phyloP scores from a whole-genome alignment of 169 alveolate genomes.

The Blepharisma undulans region DNA sequence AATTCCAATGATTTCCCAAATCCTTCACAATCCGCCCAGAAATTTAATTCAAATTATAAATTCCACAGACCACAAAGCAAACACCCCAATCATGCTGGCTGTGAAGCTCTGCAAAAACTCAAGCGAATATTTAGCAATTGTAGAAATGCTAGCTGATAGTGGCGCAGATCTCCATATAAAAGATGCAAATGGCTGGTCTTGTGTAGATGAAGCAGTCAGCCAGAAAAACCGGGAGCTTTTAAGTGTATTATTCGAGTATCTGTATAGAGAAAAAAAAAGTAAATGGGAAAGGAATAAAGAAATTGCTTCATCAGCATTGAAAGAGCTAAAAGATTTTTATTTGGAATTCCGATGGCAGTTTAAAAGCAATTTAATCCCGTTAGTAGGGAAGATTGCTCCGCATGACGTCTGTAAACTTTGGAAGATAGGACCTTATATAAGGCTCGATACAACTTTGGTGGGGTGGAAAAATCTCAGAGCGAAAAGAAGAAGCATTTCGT shows the following conservation, averaged over 20 bases:
- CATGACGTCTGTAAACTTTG: constrained; percentile 43
- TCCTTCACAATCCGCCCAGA: background rate
- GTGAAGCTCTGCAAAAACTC: constrained; percentile 3
- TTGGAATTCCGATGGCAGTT: constrained; percentile 50
- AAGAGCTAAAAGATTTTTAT: constrained; percentile 31
- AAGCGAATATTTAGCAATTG: background rate
- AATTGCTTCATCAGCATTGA: background rate
- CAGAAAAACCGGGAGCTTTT: constrained; percentile 23
- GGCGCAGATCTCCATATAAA: constrained; percentile 28
- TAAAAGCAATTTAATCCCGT: constrained; percentile 41
- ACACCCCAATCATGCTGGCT: constrained; percentile 33
- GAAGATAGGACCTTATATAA: constrained; percentile 24
- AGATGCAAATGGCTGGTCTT: constrained; percentile 28
- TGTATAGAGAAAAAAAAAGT: background rate
- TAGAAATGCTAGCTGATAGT: background rate
- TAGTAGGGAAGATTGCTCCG: constrained; percentile 42
- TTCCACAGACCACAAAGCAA: background rate
- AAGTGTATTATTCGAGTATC: constrained; percentile 1
- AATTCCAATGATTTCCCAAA: background rate
- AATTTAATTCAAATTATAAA: background rate
- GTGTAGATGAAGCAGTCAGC: constrained; percentile 29
- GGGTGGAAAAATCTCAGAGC: constrained; percentile 43
- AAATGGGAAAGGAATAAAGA: constrained; percentile 5
- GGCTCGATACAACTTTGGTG: constrained; percentile 42
- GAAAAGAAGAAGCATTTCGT: constrained; percentile 40